Base-by-base conservation (phyloP, 768 basidiomycete species). In the Plicaturopsis crispa region DNA sequence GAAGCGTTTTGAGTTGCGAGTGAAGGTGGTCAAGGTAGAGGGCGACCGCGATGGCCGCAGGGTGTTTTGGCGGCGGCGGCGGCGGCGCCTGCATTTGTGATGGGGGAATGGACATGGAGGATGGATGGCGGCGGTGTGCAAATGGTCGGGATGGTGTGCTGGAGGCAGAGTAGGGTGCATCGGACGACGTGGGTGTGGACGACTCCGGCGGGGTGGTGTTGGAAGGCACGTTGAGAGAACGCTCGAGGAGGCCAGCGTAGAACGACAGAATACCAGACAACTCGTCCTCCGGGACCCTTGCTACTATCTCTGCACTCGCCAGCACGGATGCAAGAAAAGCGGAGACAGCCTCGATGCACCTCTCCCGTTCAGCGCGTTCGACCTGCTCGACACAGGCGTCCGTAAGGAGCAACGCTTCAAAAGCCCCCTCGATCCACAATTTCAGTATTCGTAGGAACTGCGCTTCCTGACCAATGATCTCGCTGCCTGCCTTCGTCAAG, bases 371-470 rank as follows among this genome's bases (percentile, higher is more conserved):
- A 4, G 59, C 51, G 31, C 67, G 59, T 32, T 78, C 75, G 23
- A 47, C 39, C 43, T 67, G 56, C 43, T 68, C 58, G 20, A 57
- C 38, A n/a, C n/a, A n/a, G n/a, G 52, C 42, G 42, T 59, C 53
- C 23, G 59, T 48, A 37, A 48, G 40, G 8, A 57, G 47, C 16
- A 69, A 61, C 5, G 71, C 73, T 10, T 75, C 70, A 41, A 83
- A 84, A 6, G 78, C 80, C 12, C 70, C 71, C 35, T 72, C 63
- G 23, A 84, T 78, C 83, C 84, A 89, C 6, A 64, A 53, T 45
- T 73, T 72, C 31, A 86, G 60, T 34, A 80, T 54, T 28, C 65
- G 59, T 18, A 85, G 57, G 23, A 86, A 51, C 24, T 64, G 59
- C 6, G 62, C 53, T 55, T 87, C 85, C 47, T 84, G 71, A 14